Evolutionary conservation across 2,329 filamentous ascomycete genomes (phyloP), one percentile per base, ranked within the genome.

Genomic region (Zasmidium angulare): DNA sequence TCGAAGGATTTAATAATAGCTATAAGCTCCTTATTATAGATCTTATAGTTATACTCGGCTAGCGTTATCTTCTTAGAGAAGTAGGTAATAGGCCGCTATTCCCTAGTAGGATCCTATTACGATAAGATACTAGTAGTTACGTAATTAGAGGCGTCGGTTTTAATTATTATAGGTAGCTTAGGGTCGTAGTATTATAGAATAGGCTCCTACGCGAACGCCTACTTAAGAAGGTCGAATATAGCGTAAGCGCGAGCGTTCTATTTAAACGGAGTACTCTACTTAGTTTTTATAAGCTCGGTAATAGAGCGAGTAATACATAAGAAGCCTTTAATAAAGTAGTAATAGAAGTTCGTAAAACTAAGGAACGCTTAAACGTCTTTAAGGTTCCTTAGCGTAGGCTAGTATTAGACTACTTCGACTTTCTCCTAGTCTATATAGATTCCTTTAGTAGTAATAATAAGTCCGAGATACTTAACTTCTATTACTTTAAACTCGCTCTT

Each of bases 1-100:
- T 72, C 48, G 17, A 75, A 65, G 19, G 56, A 50, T n/a, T 55
- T n/a, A 1, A 76, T 55, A 36, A 77, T 72, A 4, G 72, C 71
- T 9, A 76, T 48, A 1, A 77, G 61, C 63, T 76, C 72, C 53
- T 75, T 74, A 54, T 76, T 61, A 50, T 75, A 65, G 10, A 74
- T 74, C 75, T 10, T 46, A 63, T 55, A 36, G 29, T 36, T 36
- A 36, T 36, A 36, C 74, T 55, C 0, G 60, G 59, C 3, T 46
- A n/a, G 53, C 2, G n/a, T 55, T 2, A 69, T 54, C 46, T 71
- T 73, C 43, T 58, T 61, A 7, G 60, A 70, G 20, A 58, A 65
- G 60, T 62, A 73, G 2, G 64, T 64, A 0, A 71, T 55, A 14
- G 55, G 68, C n/a, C 56, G 19, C 2, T 46, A 36, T 12, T 46